These are phyloP conservation scores for Mycosphaerella sp. DNA, from an alignment of 2,329 filamentous ascomycete species.

Conservation along the genomic window DNA sequence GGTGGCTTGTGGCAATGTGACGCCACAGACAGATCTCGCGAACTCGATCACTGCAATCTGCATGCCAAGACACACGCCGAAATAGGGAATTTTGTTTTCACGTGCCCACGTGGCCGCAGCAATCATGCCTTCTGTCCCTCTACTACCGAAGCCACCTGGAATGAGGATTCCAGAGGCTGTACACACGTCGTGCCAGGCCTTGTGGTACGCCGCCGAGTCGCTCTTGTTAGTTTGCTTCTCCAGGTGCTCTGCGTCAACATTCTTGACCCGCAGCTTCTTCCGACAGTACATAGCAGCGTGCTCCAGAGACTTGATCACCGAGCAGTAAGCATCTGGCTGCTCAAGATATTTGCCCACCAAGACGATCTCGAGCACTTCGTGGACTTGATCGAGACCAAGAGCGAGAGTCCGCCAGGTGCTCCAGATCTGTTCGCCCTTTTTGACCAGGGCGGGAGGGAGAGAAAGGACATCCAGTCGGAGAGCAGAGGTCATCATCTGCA, in stretches of 20 bases:
- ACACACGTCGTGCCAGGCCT: conserved; percentile 72
- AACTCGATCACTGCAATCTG: conserved; percentile 89
- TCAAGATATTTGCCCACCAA: conserved; percentile 89
- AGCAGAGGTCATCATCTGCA: conserved; percentile 58
- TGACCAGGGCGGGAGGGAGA: conserved; percentile 49
- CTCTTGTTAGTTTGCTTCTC: conserved; percentile 57
- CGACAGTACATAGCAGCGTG: conserved; percentile 83
- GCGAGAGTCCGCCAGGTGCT: conserved; percentile 69
- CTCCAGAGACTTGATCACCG: conserved; percentile 78
- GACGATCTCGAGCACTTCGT: conserved; percentile 69
- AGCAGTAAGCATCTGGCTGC: conserved; percentile 79
- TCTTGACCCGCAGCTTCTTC: conserved; percentile 71
- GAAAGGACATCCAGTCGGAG: conserved; percentile 54
- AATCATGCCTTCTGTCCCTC: conserved; percentile 89
- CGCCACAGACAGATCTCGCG: conserved; percentile 66
- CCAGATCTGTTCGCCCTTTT: conserved; percentile 67
- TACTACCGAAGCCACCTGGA: conserved; percentile 71
- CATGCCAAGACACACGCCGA: conserved; percentile 89
- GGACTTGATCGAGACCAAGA: conserved; percentile 57
- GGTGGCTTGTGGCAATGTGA: conserved; percentile 47
- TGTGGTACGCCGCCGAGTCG: conserved; percentile 67
- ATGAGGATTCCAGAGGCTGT: conserved; percentile 63
- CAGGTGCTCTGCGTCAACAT: conserved; percentile 79
- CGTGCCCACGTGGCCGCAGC: conserved; percentile 79
- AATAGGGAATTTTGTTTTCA: conserved; percentile 69